A percentile compares a stretch with the other conserved stretches of the same genome.
These are phyloP conservation scores for Pugionium cornutum DNA, from an alignment of 345 rosid genomes.

Conservation along the genomic window DNA sequence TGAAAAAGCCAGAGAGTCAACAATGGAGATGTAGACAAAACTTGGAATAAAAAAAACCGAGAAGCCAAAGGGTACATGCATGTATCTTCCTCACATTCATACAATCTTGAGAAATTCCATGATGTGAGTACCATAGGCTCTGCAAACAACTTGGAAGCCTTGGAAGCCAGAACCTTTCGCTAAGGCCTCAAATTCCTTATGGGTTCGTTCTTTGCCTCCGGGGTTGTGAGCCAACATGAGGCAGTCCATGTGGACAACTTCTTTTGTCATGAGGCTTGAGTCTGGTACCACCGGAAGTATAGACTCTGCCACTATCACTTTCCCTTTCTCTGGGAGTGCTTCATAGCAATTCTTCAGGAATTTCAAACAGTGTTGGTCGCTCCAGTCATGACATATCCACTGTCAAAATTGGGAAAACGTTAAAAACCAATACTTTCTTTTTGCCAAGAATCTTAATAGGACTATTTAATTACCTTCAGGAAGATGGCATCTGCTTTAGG, in stretches of 20 bases:
- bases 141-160: conserved; percentile 25
- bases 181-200: conserved; percentile 63
- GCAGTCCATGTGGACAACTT: conserved; percentile 49
- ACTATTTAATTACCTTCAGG: conserved; percentile 61
- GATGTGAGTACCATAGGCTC: conserved; percentile 25
- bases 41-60: neutral
- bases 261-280: conserved; percentile 50
- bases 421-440: neutral
- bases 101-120: conserved; percentile 30
- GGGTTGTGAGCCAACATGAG: conserved; percentile 87
- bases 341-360: conserved; percentile 67
- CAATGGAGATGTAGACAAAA: conserved; percentile 18
- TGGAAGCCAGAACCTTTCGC: conserved; percentile 39
- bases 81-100: neutral
- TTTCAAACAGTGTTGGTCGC: conserved; percentile 64
- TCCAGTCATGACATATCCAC: conserved; percentile 95
- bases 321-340: conserved; percentile 70
- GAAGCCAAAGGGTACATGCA: neutral
- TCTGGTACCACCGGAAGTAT: conserved; percentile 73
- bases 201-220: conserved; percentile 82
- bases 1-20: neutral
- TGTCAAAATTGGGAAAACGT: conserved; percentile 31
- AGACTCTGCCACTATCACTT: conserved; percentile 68
- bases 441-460: conserved; percentile 1
- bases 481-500: conserved; percentile 82